Conservation (phyloP, 345 rosid genomes). For the Lenwebbia sp. region DNA sequence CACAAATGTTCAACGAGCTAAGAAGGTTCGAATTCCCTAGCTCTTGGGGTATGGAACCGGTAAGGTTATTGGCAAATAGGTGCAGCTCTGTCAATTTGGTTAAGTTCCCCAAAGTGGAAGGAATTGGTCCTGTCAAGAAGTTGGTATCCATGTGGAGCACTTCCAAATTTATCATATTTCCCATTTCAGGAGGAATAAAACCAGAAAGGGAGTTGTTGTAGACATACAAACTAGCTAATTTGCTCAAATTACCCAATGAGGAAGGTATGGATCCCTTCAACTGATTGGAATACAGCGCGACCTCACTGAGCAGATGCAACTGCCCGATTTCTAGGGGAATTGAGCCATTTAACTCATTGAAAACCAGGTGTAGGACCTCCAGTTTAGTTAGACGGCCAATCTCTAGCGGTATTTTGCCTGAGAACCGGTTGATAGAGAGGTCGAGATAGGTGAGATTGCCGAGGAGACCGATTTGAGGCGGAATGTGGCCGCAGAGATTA, state of each 20-base stretch:
- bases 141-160: not conserved
- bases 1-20: not conserved
- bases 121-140: slow-evolving; percentile 1
- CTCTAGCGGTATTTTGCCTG: not conserved
- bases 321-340: slow-evolving; percentile 16
- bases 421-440: not conserved
- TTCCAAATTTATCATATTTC: slow-evolving; percentile 2
- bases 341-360: slow-evolving; percentile 3
- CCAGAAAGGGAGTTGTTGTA: not conserved
- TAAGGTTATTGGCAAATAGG: not conserved
- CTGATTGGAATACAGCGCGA: slow-evolving; percentile 2
- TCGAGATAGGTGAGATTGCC: slow-evolving; percentile 8
- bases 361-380: not conserved
- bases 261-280: slow-evolving; percentile 19
- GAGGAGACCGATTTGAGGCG: not conserved
- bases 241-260: not conserved
- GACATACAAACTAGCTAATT: not conserved
- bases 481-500: slow-evolving; percentile 9
- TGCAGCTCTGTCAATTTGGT: not conserved
- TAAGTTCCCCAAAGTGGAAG: slow-evolving; percentile 3
- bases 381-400: not conserved
- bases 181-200: slow-evolving; percentile 13
- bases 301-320: slow-evolving; percentile 4
- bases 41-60: slow-evolving; percentile 3
- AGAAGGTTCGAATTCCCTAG: not conserved